phyloP scores from a whole-genome alignment of 495 filamentous ascomycete species.

The Mytilinidion resinicola region DNA sequence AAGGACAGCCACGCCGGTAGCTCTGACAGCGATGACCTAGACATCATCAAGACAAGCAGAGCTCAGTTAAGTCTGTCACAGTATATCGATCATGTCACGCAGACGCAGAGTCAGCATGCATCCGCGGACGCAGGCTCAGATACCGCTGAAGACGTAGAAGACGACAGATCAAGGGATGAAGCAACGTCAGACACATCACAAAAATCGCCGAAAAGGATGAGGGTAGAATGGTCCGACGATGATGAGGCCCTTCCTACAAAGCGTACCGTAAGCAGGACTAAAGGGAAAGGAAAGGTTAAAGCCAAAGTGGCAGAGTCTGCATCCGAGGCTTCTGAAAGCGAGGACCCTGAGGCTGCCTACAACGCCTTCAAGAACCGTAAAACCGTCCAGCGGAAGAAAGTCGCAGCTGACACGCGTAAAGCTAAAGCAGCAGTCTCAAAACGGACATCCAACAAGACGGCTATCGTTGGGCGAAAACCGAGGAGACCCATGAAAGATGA shows the following conservation, averaged over 20 bases:
- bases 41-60: constrained; percentile 8
- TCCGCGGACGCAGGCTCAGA: background rate
- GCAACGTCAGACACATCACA: background rate
- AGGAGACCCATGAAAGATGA: constrained; percentile 10
- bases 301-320: background rate
- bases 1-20: background rate
- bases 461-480: constrained; percentile 30
- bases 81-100: constrained; percentile 3
- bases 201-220: background rate
- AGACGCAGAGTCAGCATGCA: constrained; percentile 6
- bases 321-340: constrained; percentile 32
- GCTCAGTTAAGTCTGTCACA: constrained; percentile 14
- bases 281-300: background rate
- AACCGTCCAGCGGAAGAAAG: constrained; percentile 48
- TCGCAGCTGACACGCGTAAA: constrained; percentile 44
- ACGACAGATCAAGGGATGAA: constrained; percentile 17
- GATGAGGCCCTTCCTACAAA: background rate
- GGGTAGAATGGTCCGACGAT: background rate
- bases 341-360: constrained; percentile 48
- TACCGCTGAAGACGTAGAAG: constrained; percentile 19
- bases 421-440: constrained; percentile 36
- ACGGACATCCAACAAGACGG: constrained; percentile 32
- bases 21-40: constrained; percentile 16
- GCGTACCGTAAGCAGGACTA: background rate
- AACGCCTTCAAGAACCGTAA: constrained; percentile 55